Evolutionary conservation across 2,329 filamentous ascomycete genomes (phyloP).

Genomic region (Huntiella abstrusa): DNA sequence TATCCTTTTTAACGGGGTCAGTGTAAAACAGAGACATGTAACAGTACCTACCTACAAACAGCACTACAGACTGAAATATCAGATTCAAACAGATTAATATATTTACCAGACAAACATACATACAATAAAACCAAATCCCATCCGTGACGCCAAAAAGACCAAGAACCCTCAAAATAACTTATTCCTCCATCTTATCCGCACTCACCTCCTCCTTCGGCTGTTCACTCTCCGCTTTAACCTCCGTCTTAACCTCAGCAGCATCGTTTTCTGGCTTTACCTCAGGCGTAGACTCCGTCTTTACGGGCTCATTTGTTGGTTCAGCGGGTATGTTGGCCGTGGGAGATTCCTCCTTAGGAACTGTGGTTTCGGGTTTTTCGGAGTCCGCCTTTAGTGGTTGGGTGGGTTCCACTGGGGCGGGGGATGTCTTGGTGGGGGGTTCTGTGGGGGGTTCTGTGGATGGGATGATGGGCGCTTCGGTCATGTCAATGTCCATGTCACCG

Average conservation of each 20-base stretch:
- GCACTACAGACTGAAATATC: neutral
- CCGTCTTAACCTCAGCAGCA: neutral
- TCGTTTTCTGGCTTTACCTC: neutral
- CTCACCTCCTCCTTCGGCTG: neutral
- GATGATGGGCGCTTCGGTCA: conserved; percentile 11
- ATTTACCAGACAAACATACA: neutral
- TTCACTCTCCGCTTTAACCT: neutral
- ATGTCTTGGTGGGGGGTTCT: conserved; percentile 7
- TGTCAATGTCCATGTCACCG: conserved; percentile 16
- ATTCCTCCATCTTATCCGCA: neutral
- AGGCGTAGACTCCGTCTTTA: neutral
- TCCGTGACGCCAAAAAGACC: neutral
- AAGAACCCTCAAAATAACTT: neutral
- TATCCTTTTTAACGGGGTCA: conserved; percentile 18
- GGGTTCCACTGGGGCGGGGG: neutral
- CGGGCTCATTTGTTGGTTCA: too few species aligned
- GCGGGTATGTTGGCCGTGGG: too few species aligned
- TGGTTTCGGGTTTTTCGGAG: neutral
- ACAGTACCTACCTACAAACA: neutral
- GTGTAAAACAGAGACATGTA: neutral
- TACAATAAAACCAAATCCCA: neutral
- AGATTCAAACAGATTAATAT: neutral
- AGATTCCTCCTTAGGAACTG: too few species aligned
- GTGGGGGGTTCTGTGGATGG: conserved; percentile 3
- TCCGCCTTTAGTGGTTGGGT: neutral